phyloP scores from a whole-genome alignment of 2,329 filamentous ascomycete species.

The Aspergillus ibericus region DNA sequence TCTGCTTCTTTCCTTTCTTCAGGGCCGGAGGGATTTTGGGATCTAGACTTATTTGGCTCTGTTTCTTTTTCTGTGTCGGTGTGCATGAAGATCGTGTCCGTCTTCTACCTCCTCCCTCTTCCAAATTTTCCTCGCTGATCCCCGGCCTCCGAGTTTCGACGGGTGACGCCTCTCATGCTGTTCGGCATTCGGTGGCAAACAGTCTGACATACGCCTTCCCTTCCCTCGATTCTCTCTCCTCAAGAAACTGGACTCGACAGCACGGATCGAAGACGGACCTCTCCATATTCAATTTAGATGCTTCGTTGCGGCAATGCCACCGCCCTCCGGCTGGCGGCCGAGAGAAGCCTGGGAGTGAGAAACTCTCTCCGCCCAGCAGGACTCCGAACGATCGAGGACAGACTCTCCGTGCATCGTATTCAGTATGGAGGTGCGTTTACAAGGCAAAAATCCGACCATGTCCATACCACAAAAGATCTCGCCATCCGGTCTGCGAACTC shows the following conservation, averaged over 20 bases:
- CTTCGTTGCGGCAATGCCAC: conserved; percentile 23
- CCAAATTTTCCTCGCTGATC: background rate
- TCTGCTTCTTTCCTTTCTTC: background rate
- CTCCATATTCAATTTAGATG: conserved; percentile 15
- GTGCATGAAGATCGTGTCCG: background rate
- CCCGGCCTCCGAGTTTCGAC: background rate
- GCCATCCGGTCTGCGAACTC: too few relatives aligned
- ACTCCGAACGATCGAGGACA: background rate
- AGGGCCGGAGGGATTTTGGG: background rate
- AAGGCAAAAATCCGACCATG: too few relatives aligned
- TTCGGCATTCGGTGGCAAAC: background rate
- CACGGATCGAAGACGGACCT: conserved; percentile 18
- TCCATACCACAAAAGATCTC: too few relatives aligned
- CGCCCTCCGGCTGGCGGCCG: conserved; percentile 18
- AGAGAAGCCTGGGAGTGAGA: conserved; percentile 14
- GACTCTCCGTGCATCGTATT: background rate
- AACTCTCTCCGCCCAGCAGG: conserved; percentile 5
- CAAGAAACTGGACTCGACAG: too few relatives aligned
- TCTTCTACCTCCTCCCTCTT: too few relatives aligned
- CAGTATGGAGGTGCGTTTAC: background rate
- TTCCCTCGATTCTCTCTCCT: background rate
- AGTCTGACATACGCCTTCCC: background rate
- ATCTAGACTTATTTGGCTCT: background rate
- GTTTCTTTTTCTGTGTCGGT: background rate
- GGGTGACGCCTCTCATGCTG: background rate